Evolutionary conservation across 306 rosid genomes (phyloP), one percentile per base, ranked within the genome.

Genomic region (Calophaca sinica): DNA sequence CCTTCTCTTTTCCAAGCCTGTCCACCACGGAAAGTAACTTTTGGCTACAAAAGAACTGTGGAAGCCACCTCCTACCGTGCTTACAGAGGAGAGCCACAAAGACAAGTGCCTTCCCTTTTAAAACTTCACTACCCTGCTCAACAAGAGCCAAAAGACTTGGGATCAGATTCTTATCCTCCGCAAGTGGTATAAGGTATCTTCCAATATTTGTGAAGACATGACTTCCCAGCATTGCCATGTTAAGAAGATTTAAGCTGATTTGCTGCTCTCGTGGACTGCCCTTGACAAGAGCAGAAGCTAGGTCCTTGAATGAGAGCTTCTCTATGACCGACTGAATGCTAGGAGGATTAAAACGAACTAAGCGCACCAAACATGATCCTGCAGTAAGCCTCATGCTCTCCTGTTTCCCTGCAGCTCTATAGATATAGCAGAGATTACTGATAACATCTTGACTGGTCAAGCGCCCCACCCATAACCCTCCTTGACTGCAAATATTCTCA

Each of bases 301-400:
- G 77, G 36, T 94, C 97, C 80, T 90, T 94, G 75, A 89, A 85
- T 13, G 99, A 87, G 70, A 90, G 86, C 81, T 87, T 92, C 73
- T 92, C 97, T 50, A 83, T 60, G 68, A 94, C 92, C 29, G 88
- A 79, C 74, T 92, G 96, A 81, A 84, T 82, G 83, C 87, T 87
- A 29, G 94, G 82, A 74, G 96, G 96, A 76, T 80, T 92, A 77
- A 94, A 94, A 76, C 93, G 94, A 78, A 79, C 92, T 26, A 94
- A 84, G 83, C 99, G 99, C 71, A 92, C 99, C 81, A 94, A 86
- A 79, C 97, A 94, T 46, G 99, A 94, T 42, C 97, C 99, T 77
- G 97, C 99, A 28, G 99, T 90, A 79, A 94, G 97, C 82, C 97
- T 90, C 86, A 86, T 84, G 81, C 91, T 94, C 87, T 92, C 99